Evolutionary conservation across 192 early-diverging fungal species (phyloP).

Genomic region (Chytriomyces sp.): DNA sequence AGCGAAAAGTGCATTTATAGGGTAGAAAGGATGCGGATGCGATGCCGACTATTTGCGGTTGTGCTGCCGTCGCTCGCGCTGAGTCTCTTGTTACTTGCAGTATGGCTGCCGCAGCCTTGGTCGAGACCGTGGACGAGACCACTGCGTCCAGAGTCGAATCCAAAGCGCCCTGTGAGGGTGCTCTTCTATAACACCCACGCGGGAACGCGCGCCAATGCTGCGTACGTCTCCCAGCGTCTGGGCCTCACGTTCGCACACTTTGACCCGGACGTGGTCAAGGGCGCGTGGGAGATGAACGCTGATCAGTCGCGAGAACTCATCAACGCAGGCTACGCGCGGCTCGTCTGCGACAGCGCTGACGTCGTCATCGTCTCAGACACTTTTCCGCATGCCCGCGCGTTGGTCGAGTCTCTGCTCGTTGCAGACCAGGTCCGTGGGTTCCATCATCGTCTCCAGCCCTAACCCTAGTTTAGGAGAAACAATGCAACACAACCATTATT

Average conservation of each 20-base stretch:
- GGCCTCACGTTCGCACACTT: not conserved
- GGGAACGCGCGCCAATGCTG: constrained; percentile 13
- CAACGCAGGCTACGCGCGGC: not conserved
- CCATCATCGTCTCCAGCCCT: no score
- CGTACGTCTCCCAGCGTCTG: not conserved
- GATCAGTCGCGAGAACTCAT: not conserved
- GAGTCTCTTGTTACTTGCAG: no score
- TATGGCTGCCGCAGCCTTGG: not conserved
- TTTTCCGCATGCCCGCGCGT: not conserved
- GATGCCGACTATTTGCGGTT: no score
- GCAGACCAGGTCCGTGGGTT: no score
- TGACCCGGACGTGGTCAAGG: not conserved
- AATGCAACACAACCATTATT: not conserved
- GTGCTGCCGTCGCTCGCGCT: no score
- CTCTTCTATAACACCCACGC: constrained; percentile 20
- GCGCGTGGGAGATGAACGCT: not conserved
- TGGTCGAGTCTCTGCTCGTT: not conserved
- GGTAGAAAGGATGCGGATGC: no score
- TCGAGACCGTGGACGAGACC: not conserved
- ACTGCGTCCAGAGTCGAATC: no score
- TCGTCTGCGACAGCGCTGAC: not conserved
- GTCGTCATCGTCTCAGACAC: not conserved
- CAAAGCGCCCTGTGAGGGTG: not conserved
- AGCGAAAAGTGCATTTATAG: no score
- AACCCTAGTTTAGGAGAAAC: not conserved